Conservation (phyloP, 192 early-diverging fungal species). For the Phlyctochytrium planicorne region DNA sequence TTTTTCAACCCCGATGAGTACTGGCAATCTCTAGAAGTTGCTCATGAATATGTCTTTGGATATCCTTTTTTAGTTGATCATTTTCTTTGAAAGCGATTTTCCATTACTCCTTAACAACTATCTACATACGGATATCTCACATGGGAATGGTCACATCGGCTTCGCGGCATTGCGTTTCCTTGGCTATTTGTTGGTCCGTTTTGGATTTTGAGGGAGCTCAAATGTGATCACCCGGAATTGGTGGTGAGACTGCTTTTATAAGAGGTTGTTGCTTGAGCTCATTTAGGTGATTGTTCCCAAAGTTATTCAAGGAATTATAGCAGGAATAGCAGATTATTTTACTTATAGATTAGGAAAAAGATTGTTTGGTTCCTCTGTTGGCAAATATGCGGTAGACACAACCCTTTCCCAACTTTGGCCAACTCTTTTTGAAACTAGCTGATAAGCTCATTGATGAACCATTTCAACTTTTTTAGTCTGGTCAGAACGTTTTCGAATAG, state of each 20-base stretch:
- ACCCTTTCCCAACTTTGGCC: slow-evolving; percentile 14
- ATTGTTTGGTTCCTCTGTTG: slow-evolving; percentile 60
- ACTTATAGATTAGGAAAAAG: slow-evolving; percentile 70
- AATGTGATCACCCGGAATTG: slow-evolving; percentile 64
- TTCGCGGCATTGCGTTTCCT: slow-evolving; percentile 84
- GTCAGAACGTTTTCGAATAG: slow-evolving; percentile 69
- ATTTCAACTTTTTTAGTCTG: slow-evolving; percentile 60
- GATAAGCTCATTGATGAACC: slow-evolving; percentile 48
- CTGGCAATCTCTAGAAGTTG: slow-evolving; percentile 95
- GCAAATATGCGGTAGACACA: slow-evolving; percentile 56
- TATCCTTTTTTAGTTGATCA: slow-evolving; percentile 44
- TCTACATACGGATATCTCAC: slow-evolving; percentile 78
- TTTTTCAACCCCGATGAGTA: slow-evolving; percentile 95
- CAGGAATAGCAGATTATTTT: slow-evolving; percentile 70
- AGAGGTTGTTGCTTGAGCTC: background rate
- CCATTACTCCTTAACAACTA: slow-evolving; percentile 13
- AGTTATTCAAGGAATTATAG: slow-evolving; percentile 71
- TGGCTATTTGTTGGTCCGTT: slow-evolving; percentile 80
- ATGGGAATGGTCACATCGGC: slow-evolving; percentile 87
- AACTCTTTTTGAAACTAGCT: slow-evolving; percentile 42
- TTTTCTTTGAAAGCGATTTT: slow-evolving; percentile 2
- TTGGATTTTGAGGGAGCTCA: slow-evolving; percentile 53
- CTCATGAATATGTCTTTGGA: slow-evolving; percentile 81
- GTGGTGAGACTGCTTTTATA: slow-evolving; percentile 68
- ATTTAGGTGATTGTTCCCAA: slow-evolving; percentile 71